A percentile compares a stretch with the other conserved stretches of the same genome.
Conservation (phyloP, 2,329 filamentous ascomycete species). For the Aureobasidium sp. region DNA sequence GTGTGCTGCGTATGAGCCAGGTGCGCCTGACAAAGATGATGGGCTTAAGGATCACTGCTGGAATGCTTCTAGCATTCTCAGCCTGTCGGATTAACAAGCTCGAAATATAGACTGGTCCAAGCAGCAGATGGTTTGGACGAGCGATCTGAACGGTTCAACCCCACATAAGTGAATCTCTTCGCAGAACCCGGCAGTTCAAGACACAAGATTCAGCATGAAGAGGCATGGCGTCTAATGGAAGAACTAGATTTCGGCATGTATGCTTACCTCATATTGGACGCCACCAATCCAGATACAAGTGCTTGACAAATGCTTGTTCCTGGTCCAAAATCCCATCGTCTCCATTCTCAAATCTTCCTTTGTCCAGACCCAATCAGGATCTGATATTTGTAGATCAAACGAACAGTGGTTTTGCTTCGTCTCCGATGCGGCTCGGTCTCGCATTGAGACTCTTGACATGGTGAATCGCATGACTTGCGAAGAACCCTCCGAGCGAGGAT, state of each 20-base stretch:
- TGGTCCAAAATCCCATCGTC: no score
- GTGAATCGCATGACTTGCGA: neutral
- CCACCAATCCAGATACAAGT: neutral
- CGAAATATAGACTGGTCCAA: neutral
- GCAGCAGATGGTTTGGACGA: no score
- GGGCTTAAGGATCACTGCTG: no score
- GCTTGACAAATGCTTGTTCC: neutral
- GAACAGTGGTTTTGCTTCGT: neutral
- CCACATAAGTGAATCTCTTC: neutral
- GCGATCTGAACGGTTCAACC: neutral
- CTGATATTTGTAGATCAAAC: no score
- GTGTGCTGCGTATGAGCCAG: neutral
- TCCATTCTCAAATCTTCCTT: neutral
- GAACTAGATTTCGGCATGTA: no score
- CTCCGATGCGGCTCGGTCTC: neutral
- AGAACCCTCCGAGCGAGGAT: neutral
- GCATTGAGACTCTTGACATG: neutral
- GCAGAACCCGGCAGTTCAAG: neutral
- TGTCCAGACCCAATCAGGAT: no score
- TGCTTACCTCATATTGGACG: no score
- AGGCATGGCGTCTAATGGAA: neutral
- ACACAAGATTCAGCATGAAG: neutral
- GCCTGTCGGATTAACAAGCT: neutral
- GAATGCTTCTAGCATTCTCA: neutral
- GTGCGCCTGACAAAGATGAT: neutral